These are phyloP conservation scores for Elymus sibiricus DNA, from an alignment of 176 grass and related monocot genomes.

Conservation along the genomic window DNA sequence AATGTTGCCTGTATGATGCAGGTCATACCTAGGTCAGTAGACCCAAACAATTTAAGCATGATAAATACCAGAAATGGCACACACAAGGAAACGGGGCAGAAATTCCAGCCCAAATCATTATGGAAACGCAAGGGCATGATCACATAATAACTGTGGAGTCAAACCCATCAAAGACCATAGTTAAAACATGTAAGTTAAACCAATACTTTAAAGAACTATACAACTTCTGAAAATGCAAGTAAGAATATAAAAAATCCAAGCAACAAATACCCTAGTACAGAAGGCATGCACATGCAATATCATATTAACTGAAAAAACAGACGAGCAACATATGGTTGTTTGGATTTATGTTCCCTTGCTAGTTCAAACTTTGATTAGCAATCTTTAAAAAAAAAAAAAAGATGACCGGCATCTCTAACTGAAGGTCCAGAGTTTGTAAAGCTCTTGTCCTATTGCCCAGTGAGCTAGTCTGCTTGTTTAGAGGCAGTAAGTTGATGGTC, in stretches of 20 bases:
- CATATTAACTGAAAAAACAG: not conserved
- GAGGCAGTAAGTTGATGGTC: not conserved
- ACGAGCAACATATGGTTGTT: not conserved
- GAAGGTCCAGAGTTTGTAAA: not conserved
- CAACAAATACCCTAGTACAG: not conserved
- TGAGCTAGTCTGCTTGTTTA: not conserved
- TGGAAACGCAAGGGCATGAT: not conserved
- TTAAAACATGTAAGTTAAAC: slow-evolving; percentile 13
- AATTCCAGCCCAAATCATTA: slow-evolving; percentile 1
- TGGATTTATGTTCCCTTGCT: not conserved
- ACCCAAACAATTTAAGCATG: not conserved
- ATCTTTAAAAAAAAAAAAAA: not conserved
- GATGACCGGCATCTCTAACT: not conserved
- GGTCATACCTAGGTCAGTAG: slow-evolving; percentile 1
- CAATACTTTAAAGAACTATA: not conserved
- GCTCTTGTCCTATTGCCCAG: not conserved
- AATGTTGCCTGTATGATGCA: not conserved
- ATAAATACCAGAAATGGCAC: not conserved
- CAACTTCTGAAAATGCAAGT: not conserved
- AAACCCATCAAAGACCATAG: not conserved
- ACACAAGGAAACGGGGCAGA: not conserved
- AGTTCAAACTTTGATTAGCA: slow-evolving; percentile 15
- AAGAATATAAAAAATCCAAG: not conserved
- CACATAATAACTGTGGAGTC: not conserved
- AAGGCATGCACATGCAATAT: not conserved